Base-by-base conservation (phyloP, 192 early-diverging fungal species). In the Coemansia sp. region DNA sequence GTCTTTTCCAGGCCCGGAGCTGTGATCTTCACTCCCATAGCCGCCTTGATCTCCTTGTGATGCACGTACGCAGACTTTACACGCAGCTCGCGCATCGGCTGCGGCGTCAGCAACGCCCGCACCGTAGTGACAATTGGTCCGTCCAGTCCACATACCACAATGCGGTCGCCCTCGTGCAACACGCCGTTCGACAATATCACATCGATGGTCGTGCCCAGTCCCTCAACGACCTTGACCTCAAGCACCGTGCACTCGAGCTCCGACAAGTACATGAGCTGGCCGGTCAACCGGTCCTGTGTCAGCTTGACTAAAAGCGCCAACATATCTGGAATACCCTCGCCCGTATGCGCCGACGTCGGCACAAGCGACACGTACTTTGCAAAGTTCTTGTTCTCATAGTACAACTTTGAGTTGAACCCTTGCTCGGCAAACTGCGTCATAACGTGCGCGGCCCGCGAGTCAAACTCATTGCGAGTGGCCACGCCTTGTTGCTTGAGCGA, bases 151-250 rank as follows among this genome's bases (percentile, higher is more conserved):
- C 97, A 98, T 20, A 99, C 70, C 5, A 94, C 91, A 61, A 99
- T 98, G 40, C 89, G 87, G 72, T 99, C 97, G 37, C 96, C 95
- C 84, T 99, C 95, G 63, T 90, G 85, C 64, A 99, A 77, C 40
- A 93, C 87, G 72, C 93, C 93, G 83, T 99, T 99, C 7, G 93
- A 93, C 44, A 99, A 84, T 22, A 99, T 83, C 22, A 98, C 96
- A 81, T 99, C 97, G 57, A 98, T 93, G 2, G 97, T 98, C 0
- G 95, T 98, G 60, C 96, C 96, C 46, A 95, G 86, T 69, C 97
- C 97, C 83, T 99, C 97, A 70, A 98, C 88, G 11, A 96, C 96
- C 86, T 99, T 99, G 68, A 99, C 97, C 86, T 99, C 97, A 62
- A 99, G 74, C 38, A 99, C 95, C 17, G 97, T 98, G 85, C 94